These are phyloP conservation scores for Plasmodium adleri DNA, from an alignment of 169 alveolate genomes.

Conservation along the genomic window DNA sequence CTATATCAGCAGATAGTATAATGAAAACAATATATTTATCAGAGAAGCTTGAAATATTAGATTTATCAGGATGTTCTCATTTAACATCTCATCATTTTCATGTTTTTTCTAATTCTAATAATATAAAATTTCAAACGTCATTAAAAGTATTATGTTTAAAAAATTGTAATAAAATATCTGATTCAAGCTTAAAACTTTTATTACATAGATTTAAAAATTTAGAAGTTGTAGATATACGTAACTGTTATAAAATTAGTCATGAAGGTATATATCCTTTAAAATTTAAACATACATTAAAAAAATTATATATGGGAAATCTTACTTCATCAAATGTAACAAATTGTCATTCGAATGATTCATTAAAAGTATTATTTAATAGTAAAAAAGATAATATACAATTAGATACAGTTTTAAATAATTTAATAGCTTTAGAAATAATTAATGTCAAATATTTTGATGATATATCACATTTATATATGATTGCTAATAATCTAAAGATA, in stretches of 20 bases:
- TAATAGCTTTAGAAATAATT: slow-evolving; percentile 41
- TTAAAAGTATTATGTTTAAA: slow-evolving; percentile 36
- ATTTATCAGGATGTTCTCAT: slow-evolving; percentile 66
- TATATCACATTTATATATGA: slow-evolving; percentile 30
- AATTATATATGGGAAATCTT: slow-evolving; percentile 47
- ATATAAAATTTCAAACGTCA: slow-evolving; percentile 27
- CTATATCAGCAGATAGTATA: slow-evolving; percentile 64
- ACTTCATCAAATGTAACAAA: slow-evolving; percentile 33
- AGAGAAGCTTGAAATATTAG: slow-evolving; percentile 22
- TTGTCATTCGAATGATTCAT: slow-evolving; percentile 42
- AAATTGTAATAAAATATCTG: slow-evolving; percentile 42
- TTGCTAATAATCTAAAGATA: slow-evolving; percentile 34
- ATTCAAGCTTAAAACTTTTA: slow-evolving; percentile 48
- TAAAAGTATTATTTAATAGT: slow-evolving; percentile 12
- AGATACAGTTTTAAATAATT: slow-evolving; percentile 5
- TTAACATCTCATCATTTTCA: slow-evolving; percentile 66
- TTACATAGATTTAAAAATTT: slow-evolving; percentile 46
- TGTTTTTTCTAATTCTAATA: slow-evolving; percentile 35
- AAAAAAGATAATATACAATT: slow-evolving; percentile 1
- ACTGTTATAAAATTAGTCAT: slow-evolving; percentile 58
- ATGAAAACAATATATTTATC: slow-evolving; percentile 50
- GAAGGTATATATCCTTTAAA: slow-evolving; percentile 61
- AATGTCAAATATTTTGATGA: slow-evolving; percentile 41
- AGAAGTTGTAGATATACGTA: slow-evolving; percentile 34
- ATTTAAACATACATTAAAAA: slow-evolving; percentile 17